These are phyloP conservation scores for Ustilaginoidea virens DNA, from an alignment of 2,329 filamentous ascomycete genomes.

Conservation along the genomic window DNA sequence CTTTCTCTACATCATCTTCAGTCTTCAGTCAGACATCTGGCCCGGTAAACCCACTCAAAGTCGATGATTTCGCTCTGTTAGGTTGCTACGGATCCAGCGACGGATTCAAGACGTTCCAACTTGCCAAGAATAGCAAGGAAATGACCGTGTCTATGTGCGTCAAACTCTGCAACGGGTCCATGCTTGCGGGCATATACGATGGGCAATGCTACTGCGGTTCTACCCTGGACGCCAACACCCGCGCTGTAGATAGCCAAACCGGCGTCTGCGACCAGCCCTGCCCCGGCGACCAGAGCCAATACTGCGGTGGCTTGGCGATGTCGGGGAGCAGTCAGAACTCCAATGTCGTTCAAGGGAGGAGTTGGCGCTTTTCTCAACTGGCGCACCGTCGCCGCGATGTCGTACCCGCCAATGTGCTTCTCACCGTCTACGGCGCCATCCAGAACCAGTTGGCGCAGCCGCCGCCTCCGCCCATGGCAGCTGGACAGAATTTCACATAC, in stretches of 20 bases:
- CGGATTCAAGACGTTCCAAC: constrained; percentile 20
- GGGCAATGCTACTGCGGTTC: constrained; percentile 31
- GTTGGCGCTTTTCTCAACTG: neutral
- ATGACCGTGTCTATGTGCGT: constrained; percentile 27
- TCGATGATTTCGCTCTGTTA: constrained; percentile 19
- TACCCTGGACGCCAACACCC: constrained; percentile 22
- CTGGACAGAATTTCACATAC: constrained; percentile 6
- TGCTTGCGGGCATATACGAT: constrained; percentile 24
- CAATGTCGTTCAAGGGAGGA: neutral
- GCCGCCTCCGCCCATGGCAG: constrained; percentile 19
- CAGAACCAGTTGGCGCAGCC: constrained; percentile 12
- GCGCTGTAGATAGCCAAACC: constrained; percentile 9
- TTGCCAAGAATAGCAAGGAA: constrained; percentile 11
- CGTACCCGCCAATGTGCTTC: constrained; percentile 15
- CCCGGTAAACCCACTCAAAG: constrained; percentile 15
- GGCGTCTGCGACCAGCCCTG: constrained; percentile 21
- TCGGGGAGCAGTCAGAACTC: constrained; percentile 1
- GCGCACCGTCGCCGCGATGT: constrained; percentile 11
- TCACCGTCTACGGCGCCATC: constrained; percentile 28
- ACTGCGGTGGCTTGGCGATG: constrained; percentile 25
- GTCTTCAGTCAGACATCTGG: constrained; percentile 3
- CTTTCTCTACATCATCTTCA: neutral
- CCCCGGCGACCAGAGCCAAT: constrained; percentile 22
- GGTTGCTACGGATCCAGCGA: constrained; percentile 26
- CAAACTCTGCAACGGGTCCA: constrained; percentile 17